These are phyloP conservation scores for Atkinsonella texensis DNA, from an alignment of 2,329 filamentous ascomycete species.

Conservation along the genomic window DNA sequence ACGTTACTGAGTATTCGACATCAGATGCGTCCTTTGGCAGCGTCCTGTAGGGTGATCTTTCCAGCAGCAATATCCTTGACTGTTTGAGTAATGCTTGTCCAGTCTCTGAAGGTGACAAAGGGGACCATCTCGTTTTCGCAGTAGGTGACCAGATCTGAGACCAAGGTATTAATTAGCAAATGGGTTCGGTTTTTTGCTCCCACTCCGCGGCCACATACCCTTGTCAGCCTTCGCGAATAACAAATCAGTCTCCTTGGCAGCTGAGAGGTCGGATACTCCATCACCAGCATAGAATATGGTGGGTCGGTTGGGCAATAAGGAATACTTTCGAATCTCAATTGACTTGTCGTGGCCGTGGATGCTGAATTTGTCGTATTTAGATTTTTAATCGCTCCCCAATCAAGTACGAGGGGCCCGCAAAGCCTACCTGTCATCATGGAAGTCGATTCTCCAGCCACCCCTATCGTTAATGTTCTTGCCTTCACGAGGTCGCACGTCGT, in stretches of 20 bases:
- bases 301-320: slow-evolving; percentile 61
- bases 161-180: slow-evolving; percentile 7
- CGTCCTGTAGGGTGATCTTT: slow-evolving; percentile 56
- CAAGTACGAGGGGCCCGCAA: not conserved
- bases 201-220: slow-evolving; percentile 37
- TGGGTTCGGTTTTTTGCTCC: not conserved
- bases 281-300: slow-evolving; percentile 91
- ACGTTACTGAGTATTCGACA: not conserved
- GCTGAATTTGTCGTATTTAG: slow-evolving; percentile 26
- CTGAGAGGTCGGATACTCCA: slow-evolving; percentile 83
- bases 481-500: slow-evolving; percentile 54
- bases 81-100: slow-evolving; percentile 63
- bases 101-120: slow-evolving; percentile 79
- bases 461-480: slow-evolving; percentile 66
- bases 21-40: slow-evolving; percentile 41
- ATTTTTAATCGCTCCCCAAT: not conserved
- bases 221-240: slow-evolving; percentile 88
- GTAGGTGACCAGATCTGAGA: slow-evolving; percentile 68
- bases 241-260: slow-evolving; percentile 83
- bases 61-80: slow-evolving; percentile 69
- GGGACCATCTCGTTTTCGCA: slow-evolving; percentile 76
- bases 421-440: slow-evolving; percentile 67
- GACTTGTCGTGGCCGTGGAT: slow-evolving; percentile 97
- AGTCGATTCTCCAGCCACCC: slow-evolving; percentile 78
- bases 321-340: slow-evolving; percentile 79